Conservation (phyloP, 805 yeast genomes). For the Starmerella roubikii region DNA sequence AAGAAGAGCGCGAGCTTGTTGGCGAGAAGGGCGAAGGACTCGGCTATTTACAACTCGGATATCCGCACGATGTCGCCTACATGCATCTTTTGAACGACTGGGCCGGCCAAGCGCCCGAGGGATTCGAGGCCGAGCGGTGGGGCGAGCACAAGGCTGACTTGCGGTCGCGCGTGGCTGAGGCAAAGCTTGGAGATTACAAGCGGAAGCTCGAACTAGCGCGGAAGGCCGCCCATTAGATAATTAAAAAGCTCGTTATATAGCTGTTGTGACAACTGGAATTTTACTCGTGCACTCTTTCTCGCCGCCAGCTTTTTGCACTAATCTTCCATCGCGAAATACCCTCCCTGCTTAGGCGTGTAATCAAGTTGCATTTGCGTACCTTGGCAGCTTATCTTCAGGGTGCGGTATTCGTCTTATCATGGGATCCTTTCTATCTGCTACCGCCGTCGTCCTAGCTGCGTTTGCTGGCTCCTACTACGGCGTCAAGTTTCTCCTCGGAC, state of each 20-base stretch:
- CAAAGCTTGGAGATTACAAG: conserved; percentile 12
- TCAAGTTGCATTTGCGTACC: too few relatives aligned
- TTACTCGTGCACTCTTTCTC: too few relatives aligned
- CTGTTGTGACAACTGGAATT: too few relatives aligned
- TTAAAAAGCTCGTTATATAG: too few relatives aligned
- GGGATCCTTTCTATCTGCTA: too few relatives aligned
- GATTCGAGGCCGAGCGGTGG: conserved; percentile 43
- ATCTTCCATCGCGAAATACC: too few relatives aligned
- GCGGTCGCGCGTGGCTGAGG: conserved; percentile 10
- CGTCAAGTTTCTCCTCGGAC: conserved; percentile 1
- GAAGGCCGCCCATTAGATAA: too few relatives aligned
- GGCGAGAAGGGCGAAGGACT: conserved; percentile 35
- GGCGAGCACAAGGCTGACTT: conserved; percentile 26
- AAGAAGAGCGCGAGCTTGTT: conserved; percentile 31
- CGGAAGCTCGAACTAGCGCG: conserved; percentile 10
- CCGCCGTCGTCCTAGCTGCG: not conserved
- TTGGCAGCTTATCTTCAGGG: too few relatives aligned
- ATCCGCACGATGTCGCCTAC: conserved; percentile 49
- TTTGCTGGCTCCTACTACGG: conserved; percentile 6
- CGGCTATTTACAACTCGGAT: conserved; percentile 38
- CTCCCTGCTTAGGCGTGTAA: too few relatives aligned
- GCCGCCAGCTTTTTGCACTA: too few relatives aligned
- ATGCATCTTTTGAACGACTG: conserved; percentile 32
- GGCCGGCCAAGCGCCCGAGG: conserved; percentile 23
- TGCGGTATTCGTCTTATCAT: too few relatives aligned